Evolutionary conservation across 148 eudicot genomes (phyloP).

Genomic region (Rhododendron williamsianum): DNA sequence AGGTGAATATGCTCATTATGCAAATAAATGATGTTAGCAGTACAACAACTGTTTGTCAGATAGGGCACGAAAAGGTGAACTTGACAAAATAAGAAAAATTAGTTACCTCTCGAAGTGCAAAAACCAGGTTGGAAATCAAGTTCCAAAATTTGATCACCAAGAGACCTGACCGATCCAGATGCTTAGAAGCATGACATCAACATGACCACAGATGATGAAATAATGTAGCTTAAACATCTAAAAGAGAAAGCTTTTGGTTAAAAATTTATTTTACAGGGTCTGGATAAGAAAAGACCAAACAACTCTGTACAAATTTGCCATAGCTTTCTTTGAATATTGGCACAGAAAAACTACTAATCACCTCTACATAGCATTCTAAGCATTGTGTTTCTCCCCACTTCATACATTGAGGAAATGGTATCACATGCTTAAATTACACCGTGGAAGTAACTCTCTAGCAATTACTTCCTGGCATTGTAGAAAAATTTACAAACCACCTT

Average conservation of each 20-base stretch:
- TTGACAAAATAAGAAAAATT: background rate
- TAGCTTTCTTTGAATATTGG: background rate
- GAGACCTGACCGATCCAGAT: conserved; percentile 4
- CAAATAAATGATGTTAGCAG: background rate
- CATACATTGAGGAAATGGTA: background rate
- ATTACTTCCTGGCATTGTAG: background rate
- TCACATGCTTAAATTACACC: background rate
- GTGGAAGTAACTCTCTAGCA: conserved; percentile 5
- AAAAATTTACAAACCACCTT: background rate
- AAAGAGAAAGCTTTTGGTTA: background rate
- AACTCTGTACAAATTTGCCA: background rate
- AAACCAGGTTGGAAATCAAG: background rate
- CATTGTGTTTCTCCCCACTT: background rate
- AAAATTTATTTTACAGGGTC: conserved; percentile 24
- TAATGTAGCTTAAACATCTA: conserved; percentile 1
- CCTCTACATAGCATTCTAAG: conserved; percentile 11
- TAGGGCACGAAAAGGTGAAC: background rate
- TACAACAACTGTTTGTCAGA: background rate
- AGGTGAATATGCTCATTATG: no score
- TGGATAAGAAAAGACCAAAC: conserved; percentile 10
- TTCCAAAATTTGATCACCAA: conserved; percentile 4
- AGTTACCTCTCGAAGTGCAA: conserved; percentile 4
- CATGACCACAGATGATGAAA: conserved; percentile 8
- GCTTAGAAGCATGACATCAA: conserved; percentile 4
- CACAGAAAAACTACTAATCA: conserved; percentile 8